phyloP scores from a whole-genome alignment of 768 basidiomycete genomes.

The Rhodosporidiobolus odoratus region DNA sequence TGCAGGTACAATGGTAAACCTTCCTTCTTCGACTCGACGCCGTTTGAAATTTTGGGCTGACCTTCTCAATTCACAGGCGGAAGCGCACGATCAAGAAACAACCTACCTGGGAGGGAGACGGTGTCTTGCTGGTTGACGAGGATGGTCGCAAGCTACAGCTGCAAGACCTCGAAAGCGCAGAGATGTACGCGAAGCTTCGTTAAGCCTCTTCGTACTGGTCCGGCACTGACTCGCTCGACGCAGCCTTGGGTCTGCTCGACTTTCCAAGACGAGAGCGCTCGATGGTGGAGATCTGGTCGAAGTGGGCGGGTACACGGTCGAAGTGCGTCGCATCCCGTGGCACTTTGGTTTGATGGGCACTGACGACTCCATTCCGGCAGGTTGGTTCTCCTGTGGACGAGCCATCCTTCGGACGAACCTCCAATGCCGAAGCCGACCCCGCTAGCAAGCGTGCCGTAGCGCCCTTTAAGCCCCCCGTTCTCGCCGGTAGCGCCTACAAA shows the following conservation, averaged over 20 bases:
- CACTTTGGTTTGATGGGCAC: not conserved
- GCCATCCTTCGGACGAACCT: not conserved
- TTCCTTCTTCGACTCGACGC: too few relatives aligned
- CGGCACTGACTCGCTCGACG: too few relatives aligned
- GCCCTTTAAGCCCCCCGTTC: not conserved
- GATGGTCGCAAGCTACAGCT: slow-evolving; percentile 38
- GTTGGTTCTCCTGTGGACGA: not conserved
- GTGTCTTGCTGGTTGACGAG: slow-evolving; percentile 34
- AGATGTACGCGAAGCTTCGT: not conserved
- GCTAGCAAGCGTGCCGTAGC: not conserved
- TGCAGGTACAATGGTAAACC: not conserved
- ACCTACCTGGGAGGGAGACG: slow-evolving; percentile 74
- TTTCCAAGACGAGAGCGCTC: too few relatives aligned
- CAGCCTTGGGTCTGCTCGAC: too few relatives aligned
- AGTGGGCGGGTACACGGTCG: slow-evolving; percentile 42
- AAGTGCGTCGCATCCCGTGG: not conserved
- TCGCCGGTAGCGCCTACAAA: not conserved
- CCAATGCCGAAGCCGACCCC: not conserved
- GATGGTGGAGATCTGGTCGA: too few relatives aligned
- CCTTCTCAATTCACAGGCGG: slow-evolving; percentile 51
- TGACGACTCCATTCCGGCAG: not conserved
- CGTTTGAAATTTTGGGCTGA: not conserved
- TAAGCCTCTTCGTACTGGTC: too few relatives aligned
- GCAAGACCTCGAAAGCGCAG: slow-evolving; percentile 34
- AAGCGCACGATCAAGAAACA: slow-evolving; percentile 69